A percentile compares a stretch with the other conserved stretches of the same genome.
Conservation (phyloP, 805 yeast genomes). For the Myxozyma monticola region DNA sequence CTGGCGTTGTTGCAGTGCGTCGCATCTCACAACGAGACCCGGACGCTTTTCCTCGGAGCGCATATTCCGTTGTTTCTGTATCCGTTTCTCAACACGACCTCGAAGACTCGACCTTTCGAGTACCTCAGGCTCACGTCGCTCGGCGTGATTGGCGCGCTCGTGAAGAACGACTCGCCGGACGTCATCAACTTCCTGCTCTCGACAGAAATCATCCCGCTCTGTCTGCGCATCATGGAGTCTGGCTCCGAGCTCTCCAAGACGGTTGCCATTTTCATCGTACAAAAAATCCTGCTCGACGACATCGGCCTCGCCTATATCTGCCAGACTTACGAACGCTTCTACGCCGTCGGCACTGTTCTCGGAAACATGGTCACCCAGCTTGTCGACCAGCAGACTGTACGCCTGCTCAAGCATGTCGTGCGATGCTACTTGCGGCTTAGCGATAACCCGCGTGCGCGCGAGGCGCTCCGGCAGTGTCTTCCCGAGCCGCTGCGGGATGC, state of each 20-base stretch:
- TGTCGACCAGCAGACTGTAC: slow-evolving; percentile 70
- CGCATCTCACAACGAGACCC: slow-evolving; percentile 90
- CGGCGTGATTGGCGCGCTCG: slow-evolving; percentile 96
- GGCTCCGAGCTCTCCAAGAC: slow-evolving; percentile 93
- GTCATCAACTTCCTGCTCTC: slow-evolving; percentile 87
- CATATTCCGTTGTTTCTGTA: slow-evolving; percentile 89
- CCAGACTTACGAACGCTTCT: slow-evolving; percentile 91
- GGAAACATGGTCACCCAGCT: slow-evolving; percentile 87
- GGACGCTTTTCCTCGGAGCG: slow-evolving; percentile 80
- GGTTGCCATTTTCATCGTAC: slow-evolving; percentile 94
- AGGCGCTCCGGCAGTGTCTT: slow-evolving; percentile 74
- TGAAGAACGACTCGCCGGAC: slow-evolving; percentile 92
- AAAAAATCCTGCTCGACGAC: slow-evolving; percentile 88
- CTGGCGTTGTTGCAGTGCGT: slow-evolving; percentile 93
- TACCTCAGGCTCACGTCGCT: slow-evolving; percentile 87
- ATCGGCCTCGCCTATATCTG: slow-evolving; percentile 89
- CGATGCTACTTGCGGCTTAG: slow-evolving; percentile 88
- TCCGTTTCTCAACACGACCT: slow-evolving; percentile 89
- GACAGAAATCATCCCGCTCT: slow-evolving; percentile 95
- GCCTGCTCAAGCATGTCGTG: slow-evolving; percentile 88
- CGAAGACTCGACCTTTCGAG: slow-evolving; percentile 90
- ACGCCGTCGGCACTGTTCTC: slow-evolving; percentile 87
- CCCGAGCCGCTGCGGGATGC: slow-evolving; percentile 89
- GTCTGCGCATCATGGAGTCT: slow-evolving; percentile 91
- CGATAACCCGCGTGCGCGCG: slow-evolving; percentile 87